Base-by-base conservation (phyloP, 139 green algal genomes). In the Axilococcus clingmanii region DNA sequence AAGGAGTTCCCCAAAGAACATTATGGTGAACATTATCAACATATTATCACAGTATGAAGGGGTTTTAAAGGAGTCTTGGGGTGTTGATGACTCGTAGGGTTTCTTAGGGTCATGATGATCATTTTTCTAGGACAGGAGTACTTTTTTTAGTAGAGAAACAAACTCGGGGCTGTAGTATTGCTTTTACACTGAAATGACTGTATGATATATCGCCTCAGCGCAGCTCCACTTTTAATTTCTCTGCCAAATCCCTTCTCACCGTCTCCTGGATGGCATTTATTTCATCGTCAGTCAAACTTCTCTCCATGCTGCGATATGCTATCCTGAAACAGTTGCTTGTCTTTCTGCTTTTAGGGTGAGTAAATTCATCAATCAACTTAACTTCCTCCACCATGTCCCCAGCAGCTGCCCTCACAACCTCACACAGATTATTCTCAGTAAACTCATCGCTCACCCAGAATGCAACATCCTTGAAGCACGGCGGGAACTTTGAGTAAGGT, bases 381-480 rank as follows among this genome's bases (percentile, higher is more conserved):
- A 97, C 91, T 73, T 95, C 86, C 67, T 96, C 87, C 7, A 88
- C 86, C 27, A 97, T 68, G 65, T 96, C 88, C 2, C 83, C 84
- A 14, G 81, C 83, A 14, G 83, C 47, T 36, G 52, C 71, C 16
- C 89, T 66, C 34, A 97, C 85, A 35, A 64, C 25, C 75, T 99
- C 92, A 68, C 88, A 98, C 35, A 98, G 74, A 69, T 98, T 98
- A 78, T 99, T 99, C 69, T 99, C 92, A 4, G 78, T 92, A 69
- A 97, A 97, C 16, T 36, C 25, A 34, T 88, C 71, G 20, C 62
- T 77, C 6, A 94, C 65, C 93, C 93, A 99, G 71, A 99, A 99
- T 27, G 83, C 81, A 28, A 99, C 86, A 66, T 99, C 93, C 77
- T 97, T 97, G 71, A 80, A 95, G 76, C 87, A 95, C 11, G 88